Base-by-base conservation (phyloP, 2,329 filamentous ascomycete species). In the Colletotrichum kahawae region DNA sequence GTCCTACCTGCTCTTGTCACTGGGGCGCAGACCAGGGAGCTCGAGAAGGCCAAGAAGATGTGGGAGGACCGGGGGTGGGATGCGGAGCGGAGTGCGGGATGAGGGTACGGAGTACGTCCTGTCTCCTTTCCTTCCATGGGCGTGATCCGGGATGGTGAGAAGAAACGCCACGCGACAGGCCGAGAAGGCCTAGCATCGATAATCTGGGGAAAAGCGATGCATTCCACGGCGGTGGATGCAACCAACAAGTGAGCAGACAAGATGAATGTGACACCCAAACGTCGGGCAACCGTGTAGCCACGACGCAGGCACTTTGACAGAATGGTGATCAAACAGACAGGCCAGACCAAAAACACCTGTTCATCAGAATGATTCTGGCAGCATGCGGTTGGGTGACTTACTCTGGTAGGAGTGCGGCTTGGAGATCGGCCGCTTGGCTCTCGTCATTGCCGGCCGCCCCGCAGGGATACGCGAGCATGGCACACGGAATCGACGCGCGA, bases 371-470 rank as follows among this genome's bases (percentile, higher is more conserved):
- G 34, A 48, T 27, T 21, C 10, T 24, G 27, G 29, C 31, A 51
- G 51, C 63, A 64, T 31, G 21, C 72, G 73, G 63, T 72, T 73
- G 73, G 73, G 59, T 31, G 51, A 33, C 21, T 64, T 14, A 21
- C 43, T 48, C n/a, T 48, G 43, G 43, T 48, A 21, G 43, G 43
- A 14, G 43, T 73, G 69, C 51, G 73, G 48, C 73, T 68, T 75
- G 29, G 34, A 33, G 73, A 75, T 75, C 73, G 63, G 13, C 73
- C 24, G 54, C 73, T 75, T 75, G 73, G 73, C 73, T 59, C 16
- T 54, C 73, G 73, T 75, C 73, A 75, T 75, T 31, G 34, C 27
- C 57, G 33, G 48, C 29, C 24, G 69, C 21, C 16, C 33, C 36
- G 48, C 69, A 75, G 73, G 72, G 73, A 63, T 72, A 24, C 13